Base-by-base conservation (phyloP, 345 rosid genomes). In the Eutrema yunnanense region DNA sequence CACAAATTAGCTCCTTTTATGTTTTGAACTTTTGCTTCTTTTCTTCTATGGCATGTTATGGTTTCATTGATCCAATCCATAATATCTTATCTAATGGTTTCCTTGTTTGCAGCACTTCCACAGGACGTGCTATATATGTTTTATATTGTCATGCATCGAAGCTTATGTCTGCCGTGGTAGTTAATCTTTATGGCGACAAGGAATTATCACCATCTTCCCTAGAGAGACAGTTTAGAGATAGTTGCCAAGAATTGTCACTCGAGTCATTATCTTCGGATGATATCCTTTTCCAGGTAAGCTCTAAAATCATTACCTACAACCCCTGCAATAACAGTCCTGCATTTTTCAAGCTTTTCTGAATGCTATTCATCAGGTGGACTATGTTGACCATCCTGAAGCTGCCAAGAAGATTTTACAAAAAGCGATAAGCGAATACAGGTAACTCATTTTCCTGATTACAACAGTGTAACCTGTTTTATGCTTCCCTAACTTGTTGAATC, bases 191-290 rank as follows among this genome's bases (percentile, higher is more conserved):
- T 74, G 86, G 77, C 49, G 83, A 79, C 73, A 84, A 85, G 85
- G 97, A 89, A 57, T 44, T 89, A 72, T 79, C 86, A 11, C 69
- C 90, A 69, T 73, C 87, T 77, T 79, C 87, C 74, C 89, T 94
- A 42, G 95, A 94, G 76, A 86, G 77, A 76, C 96, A 94, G 80
- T 89, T 86, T 73, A 86, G 84, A 73, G 97, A 94, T 82, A 90
- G 96, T 72, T 89, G 98, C 75, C 86, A 71, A 67, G 83, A 88
- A 49, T 72, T 88, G 81, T 88, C 85, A 63, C 67, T 76, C 67
- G 90, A 86, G 74, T 59, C 76, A 22, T 79, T 83, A 73, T 69
- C 86, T 14, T 78, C 61, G 73, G 73, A 80, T 73, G 83, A 78
- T 43, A 59, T 80, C 62, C 67, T 58, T 75, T 84, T 86, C 85